Percentiles rank a stretch among this genome's conserved stretches.
Evolutionary conservation across 257 asterid species (phyloP).

Genomic region (Plectranthus barbatus): DNA sequence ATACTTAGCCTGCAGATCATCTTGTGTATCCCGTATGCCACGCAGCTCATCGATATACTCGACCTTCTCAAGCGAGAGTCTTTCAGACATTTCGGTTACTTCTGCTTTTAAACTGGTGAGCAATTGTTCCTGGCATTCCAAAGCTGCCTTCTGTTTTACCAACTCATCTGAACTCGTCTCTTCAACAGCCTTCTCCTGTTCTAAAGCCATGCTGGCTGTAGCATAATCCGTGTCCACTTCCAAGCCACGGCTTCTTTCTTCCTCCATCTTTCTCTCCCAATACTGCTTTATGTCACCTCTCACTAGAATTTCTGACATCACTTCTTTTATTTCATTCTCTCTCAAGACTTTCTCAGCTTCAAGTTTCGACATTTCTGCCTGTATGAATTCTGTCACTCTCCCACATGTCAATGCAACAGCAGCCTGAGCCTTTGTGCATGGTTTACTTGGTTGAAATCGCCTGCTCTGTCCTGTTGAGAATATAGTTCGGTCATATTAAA

Average conservation of each 20-base stretch:
- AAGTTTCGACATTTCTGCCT: constrained; percentile 46
- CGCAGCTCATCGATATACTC: constrained; percentile 30
- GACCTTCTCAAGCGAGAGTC: constrained; percentile 38
- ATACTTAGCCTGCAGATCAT: constrained; percentile 37
- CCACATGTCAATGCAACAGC: constrained; percentile 81
- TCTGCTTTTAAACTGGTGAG: constrained; percentile 60
- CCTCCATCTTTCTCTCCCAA: constrained; percentile 65
- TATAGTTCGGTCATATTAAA: not conserved
- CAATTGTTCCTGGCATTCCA: constrained; percentile 81
- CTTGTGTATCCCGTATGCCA: constrained; percentile 15
- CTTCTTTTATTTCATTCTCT: constrained; percentile 48
- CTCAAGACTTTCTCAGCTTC: constrained; percentile 47
- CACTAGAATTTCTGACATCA: constrained; percentile 52
- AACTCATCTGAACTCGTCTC: constrained; percentile 42
- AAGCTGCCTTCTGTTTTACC: constrained; percentile 63
- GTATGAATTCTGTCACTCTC: constrained; percentile 41
- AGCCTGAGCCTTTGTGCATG: constrained; percentile 87
- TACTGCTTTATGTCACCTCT: constrained; percentile 55
- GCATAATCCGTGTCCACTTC: constrained; percentile 43
- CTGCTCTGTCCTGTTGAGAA: constrained; percentile 68
- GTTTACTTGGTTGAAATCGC: constrained; percentile 79
- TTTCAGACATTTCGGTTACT: constrained; percentile 56
- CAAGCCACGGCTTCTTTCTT: constrained; percentile 46
- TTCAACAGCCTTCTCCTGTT: constrained; percentile 40
- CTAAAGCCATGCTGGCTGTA: constrained; percentile 36